Base-by-base conservation (phyloP, 176 grass and related monocot species). In the Carex littledalei region DNA sequence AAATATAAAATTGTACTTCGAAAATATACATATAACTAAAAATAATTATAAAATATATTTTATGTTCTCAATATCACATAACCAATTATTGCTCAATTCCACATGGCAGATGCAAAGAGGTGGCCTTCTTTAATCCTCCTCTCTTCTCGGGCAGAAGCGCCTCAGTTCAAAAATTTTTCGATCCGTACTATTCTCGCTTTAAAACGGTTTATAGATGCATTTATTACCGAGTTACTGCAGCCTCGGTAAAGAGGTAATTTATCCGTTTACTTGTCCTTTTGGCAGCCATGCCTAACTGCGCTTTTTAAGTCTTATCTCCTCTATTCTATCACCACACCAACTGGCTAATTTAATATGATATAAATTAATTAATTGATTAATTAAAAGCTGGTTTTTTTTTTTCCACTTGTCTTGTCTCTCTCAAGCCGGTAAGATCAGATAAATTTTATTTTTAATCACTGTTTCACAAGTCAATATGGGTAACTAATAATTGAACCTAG, bases 171-270 rank as follows among this genome's bases (percentile, higher is more conserved):
- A 52, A 17, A 17, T 77, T 31, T 77, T 45, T 50, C 80, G 17
- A 81, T 66, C 56, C 61, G 80, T 82, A 82, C 80, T 61, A 67
- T 61, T 66, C 80, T 82, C 58, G 35, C 80, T 82, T 82, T 82
- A 61, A 76, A 76, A 76, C 41, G 11, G 63, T 67, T 67, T 67
- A 41, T 17, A 7, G 34, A 41, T 14, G 77, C 80, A 49, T 83
- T 39, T 83, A 47, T 83, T 66, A 80, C 77, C 32, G 77, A 55
- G 43, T 78, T 78, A 81, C 78, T 58, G 56, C 34, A 14, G 8
- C 79, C 56, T 82, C 78, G 79, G 59, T 65, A 82, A 82, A 82
- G 58, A 63, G 16, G 61, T 67, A 50, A 67, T 34, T 29, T 54
- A 26, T 12, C 45, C 4, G 41, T 70, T 41, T 70, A 70, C 26